Evolutionary conservation across 2,329 filamentous ascomycete species (phyloP), one percentile per base, ranked within the genome.

Genomic region (Ilyonectria destructans): DNA sequence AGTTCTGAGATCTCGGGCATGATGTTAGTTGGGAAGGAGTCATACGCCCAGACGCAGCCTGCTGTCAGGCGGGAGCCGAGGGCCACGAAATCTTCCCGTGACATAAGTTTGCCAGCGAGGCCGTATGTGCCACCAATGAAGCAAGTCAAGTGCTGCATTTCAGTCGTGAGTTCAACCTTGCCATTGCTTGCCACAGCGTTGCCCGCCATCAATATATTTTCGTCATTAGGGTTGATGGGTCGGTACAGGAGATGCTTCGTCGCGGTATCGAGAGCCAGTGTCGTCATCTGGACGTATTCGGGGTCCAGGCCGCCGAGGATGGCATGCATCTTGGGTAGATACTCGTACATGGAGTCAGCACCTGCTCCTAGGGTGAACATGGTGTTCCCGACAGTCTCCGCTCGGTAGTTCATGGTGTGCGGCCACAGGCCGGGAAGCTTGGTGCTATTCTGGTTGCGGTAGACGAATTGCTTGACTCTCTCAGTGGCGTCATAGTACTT

Each of bases 401-500:
- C 87, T 82, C 74, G 86, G 85, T 75, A 90, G 79, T 94, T 90
- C 59, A 95, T 80, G 62, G 83, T 84, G 63, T 88, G 85, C 1
- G 93, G 92, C 91, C 92, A 95, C 80, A 95, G 83, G 2, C 93
- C 93, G 2, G 92, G 92, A 9, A 95, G 82, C 49, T 84, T 86
- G 1, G 92, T 95, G 10, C 85, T 80, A 71, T 90, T 87, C 81
- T 95, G 93, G 71, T 88, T 87, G 45, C 85, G 82, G 70, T 90
- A 86, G 56, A 95, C 87, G 67, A 90, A 87, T 73, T 90, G 85
- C 70, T 92, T 94, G 68, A 96, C 87, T n/a, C 91, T 87, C 69
- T 92, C 91, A 60, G 93, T 88, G 6, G 91, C 92, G 80, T 94
- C 92, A 79, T 92, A 95, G 81, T 93, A 95, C 77, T 92, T 94